Evolutionary conservation across 2,329 filamentous ascomycete genomes (phyloP), one percentile per base, ranked within the genome.

Genomic region (Nemania diffusa): DNA sequence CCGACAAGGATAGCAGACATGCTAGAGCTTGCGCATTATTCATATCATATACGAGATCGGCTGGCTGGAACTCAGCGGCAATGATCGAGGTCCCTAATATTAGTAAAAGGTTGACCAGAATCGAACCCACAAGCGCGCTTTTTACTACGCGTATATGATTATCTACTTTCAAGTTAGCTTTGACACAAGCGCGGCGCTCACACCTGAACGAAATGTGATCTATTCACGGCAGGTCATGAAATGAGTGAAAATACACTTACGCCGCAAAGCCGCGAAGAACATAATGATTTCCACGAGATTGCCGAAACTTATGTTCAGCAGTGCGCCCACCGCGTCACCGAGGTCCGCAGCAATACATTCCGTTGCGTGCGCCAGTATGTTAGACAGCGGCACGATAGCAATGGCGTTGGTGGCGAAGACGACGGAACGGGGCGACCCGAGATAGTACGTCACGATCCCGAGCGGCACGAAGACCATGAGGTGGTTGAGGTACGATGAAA

Each of bases 51-150:
- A 63, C 58, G 22, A 67, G 64, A 34, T 62, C 61, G 20, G 59
- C 60, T 61, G 40, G 60, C n/a, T 52, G 70, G 34, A 96, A 81
- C 46, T 67, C 64, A 17, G 58, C 64, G 15, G 64, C 58, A 55
- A 96, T 85, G 79, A 97, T 97, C 58, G 89, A 89, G 92, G 97
- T 97, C 75, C 94, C 94, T 73, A 97, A 81, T 75, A 97, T 97
- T 67, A 97, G 85, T 34, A 97, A 84, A 59, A 97, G 81, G 76
- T 97, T 97, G 71, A 93, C 91, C 71, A 97, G 81, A 73, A 97
- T 96, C 1, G 93, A 97, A 51, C 93, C 94, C 37, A 97, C 85
- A 53, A 97, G 83, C 0, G 93, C 95, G 8, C 93, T 93, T 79
- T 97, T 93, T 26, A 97, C 93, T 73, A 97, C 94, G 65, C 91